Base-by-base conservation (phyloP, 106 monocot species). In the Dactylorhiza incarnata region DNA sequence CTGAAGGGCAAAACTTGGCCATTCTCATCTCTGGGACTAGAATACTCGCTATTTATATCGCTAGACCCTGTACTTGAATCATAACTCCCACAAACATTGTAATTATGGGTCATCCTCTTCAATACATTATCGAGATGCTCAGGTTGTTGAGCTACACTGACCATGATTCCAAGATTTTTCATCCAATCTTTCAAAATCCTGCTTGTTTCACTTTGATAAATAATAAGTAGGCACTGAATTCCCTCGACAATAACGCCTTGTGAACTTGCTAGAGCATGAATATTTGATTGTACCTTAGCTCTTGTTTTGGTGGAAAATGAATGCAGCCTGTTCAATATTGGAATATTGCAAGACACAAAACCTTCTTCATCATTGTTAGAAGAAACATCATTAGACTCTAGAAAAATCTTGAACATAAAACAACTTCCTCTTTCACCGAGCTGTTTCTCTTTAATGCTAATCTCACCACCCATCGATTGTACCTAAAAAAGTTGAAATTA, bases 401-500 rank as follows among this genome's bases (percentile, higher is more conserved):
- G 63, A 58, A 91, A 81, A 49, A 99, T 84, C 51, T 94, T 99
- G 65, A 99, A 99, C 6, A 79, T 86, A 72, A 99, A 99, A 58
- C 97, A 99, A 25, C 89, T 82, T 68, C 97, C 94, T 78, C 65
- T 85, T 53, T 88, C 82, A 25, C 82, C 83, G 3, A 73, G 80
- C n/a, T 81, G 82, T 74, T 99, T 99, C 49, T 99, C 97, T 47
- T 75, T 3, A 13, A 94, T 91, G 25, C 49, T 78, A n/a, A 99
- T 99, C 22, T 92, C 97, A 44, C 94, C 94, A 9, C 89, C 97
- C 97, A 94, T 91, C 5, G 94, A 67, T 17, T 91, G 94, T 6
- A 99, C 99, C 97, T 97, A 56, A 0, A 77, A 77, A 61, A 26
- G 53, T 45, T 68, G 3, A 68, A 45, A 72, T 5, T 23, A 65